Conservation (phyloP, 2,329 filamentous ascomycete genomes). For the Chrysosporium queenslandicum region DNA sequence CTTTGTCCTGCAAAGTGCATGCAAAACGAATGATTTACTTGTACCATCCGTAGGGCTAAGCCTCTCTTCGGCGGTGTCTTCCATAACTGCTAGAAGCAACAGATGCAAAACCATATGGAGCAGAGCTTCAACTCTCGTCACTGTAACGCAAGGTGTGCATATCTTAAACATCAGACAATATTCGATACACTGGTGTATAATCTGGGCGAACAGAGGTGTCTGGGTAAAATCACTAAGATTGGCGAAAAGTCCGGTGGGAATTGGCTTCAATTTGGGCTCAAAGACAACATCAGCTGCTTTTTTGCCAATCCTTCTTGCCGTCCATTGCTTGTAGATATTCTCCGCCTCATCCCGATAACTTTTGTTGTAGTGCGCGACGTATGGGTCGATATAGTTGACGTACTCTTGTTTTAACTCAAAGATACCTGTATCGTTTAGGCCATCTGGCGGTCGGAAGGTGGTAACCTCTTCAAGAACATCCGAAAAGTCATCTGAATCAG, state of each 20-base stretch:
- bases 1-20: constrained; percentile 56
- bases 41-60: constrained; percentile 36
- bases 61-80: constrained; percentile 58
- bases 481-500: constrained; percentile 82
- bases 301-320: constrained; percentile 79
- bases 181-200: constrained; percentile 77
- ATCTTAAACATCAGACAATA: constrained; percentile 64
- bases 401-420: constrained; percentile 85
- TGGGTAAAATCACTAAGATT: constrained; percentile 68
- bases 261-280: constrained; percentile 70
- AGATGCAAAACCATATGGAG: constrained; percentile 85
- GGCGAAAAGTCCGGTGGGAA: constrained; percentile 66
- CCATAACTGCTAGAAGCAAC: constrained; percentile 70
- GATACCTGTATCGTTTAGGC: constrained; percentile 80
- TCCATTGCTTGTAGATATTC: constrained; percentile 72
- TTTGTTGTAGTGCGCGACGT: constrained; percentile 90
- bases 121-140: constrained; percentile 79
- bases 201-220: constrained; percentile 76
- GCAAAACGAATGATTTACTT: constrained; percentile 58
- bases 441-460: constrained; percentile 80
- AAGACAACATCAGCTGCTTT: constrained; percentile 75
- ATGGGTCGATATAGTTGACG: constrained; percentile 83
- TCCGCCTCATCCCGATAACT: constrained; percentile 96
- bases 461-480: constrained; percentile 78
- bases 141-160: constrained; percentile 63